Base-by-base conservation (phyloP, 352 stramenopile species). In the Phytophthora colocasiae region DNA sequence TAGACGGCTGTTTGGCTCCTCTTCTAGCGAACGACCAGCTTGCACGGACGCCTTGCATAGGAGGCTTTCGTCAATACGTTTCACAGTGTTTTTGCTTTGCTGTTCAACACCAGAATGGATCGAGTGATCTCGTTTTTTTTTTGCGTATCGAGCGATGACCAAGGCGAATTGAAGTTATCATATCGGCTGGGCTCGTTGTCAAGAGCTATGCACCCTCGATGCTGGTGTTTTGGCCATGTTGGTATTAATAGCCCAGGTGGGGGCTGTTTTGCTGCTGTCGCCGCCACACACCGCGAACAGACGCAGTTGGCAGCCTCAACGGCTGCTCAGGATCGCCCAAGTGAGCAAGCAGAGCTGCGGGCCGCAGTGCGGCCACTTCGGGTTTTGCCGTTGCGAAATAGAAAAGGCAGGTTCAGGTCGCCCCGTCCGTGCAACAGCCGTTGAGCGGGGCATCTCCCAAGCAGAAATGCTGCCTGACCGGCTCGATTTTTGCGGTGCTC, bases 331-430 rank as follows among this genome's bases (percentile, higher is more conserved):
- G 59, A 74, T 70, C 48, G 48, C 32, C 17, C 24, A 14, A 15
- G 34, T 71, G 55, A 77, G 64, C 52, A 77, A 74, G 56, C 69
- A 71, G 31, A 14, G 8, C 31, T 36, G 31, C n/a, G n/a, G n/a
- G n/a, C n/a, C n/a, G n/a, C n/a, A n/a, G n/a, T n/a, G n/a, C 31
- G 31, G 31, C 31, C 31, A 36, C 26, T 14, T 63, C 43, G 24
- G 45, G 38, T 29, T 39, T 46, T 62, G 55, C 67, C 67, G 67
- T 71, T 75, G 39, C 17, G 53, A 48, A 69, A 73, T 62, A 71
- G 32, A 66, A 71, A 63, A 40, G 22, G 47, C 17, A 49, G 34
- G 17, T 40, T 32, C 22, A 45, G 26, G 7, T 22, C 19, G 26
- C 7, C 58, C 40, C 34, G 46, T 70, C 49, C 62, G 39, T 44